Evolutionary conservation across 2,329 filamentous ascomycete species (phyloP).

Genomic region (Amesomyces nigricolor): DNA sequence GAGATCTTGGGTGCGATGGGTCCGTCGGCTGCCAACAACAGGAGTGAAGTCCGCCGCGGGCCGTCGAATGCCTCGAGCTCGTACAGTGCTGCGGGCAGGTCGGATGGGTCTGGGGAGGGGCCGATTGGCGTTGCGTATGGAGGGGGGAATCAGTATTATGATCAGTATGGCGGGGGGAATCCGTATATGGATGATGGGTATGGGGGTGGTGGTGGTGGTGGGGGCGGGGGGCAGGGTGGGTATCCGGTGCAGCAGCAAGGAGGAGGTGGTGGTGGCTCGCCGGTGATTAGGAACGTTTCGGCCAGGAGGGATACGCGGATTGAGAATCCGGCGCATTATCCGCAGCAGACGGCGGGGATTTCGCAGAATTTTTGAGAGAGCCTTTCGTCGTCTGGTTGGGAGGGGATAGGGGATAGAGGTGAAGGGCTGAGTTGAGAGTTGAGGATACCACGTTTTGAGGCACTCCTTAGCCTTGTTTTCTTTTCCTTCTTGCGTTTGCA

Average conservation of each 20-base stretch:
- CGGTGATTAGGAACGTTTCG: conserved; percentile 88
- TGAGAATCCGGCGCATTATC: conserved; percentile 82
- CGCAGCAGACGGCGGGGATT: conserved; percentile 89
- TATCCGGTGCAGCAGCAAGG: conserved; percentile 12
- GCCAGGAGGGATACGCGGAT: conserved; percentile 92
- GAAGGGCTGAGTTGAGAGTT: too few species aligned
- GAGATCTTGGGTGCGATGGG: conserved; percentile 82
- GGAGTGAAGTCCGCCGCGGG: conserved; percentile 73
- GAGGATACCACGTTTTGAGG: neutral
- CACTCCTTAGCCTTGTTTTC: neutral
- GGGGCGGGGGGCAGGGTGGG: too few species aligned
- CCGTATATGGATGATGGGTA: conserved; percentile 48
- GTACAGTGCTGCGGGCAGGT: conserved; percentile 77
- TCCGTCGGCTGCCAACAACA: conserved; percentile 60
- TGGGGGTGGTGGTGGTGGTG: neutral
- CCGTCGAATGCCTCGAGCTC: conserved; percentile 94
- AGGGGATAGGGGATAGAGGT: too few species aligned
- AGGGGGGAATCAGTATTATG: conserved; percentile 47
- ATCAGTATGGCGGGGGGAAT: conserved; percentile 51
- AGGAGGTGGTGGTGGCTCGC: conserved; percentile 45
- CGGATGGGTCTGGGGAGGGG: conserved; percentile 58
- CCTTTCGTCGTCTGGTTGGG: too few species aligned
- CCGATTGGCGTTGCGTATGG: conserved; percentile 44
- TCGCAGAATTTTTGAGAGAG: conserved; percentile 81
- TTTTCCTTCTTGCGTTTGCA: neutral